phyloP scores from a whole-genome alignment of 352 stramenopile species.

The Globisporangium polare region DNA sequence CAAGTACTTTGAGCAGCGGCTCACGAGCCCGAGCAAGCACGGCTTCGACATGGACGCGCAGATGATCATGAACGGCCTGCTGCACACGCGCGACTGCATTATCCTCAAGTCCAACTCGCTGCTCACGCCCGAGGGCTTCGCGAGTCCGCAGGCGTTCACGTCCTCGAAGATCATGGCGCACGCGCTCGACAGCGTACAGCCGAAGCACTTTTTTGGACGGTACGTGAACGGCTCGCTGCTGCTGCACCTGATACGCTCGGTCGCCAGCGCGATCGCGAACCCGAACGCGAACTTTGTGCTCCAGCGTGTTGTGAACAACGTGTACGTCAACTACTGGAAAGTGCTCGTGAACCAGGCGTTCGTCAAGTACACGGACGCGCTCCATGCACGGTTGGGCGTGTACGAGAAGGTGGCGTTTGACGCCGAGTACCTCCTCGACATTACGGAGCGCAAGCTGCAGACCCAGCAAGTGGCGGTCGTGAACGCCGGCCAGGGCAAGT shows the following conservation, averaged over 20 bases:
- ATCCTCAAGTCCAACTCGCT: slow-evolving; percentile 59
- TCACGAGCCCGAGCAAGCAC: slow-evolving; percentile 33
- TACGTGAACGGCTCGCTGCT: slow-evolving; percentile 52
- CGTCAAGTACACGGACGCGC: slow-evolving; percentile 52
- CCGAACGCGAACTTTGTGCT: slow-evolving; percentile 37
- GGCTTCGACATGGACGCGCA: slow-evolving; percentile 42
- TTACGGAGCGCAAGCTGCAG: slow-evolving; percentile 68
- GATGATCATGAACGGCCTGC: slow-evolving; percentile 36
- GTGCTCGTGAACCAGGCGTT: slow-evolving; percentile 48
- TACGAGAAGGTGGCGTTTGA: slow-evolving; percentile 61
- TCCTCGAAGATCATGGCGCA: slow-evolving; percentile 56
- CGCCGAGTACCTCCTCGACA: slow-evolving; percentile 60
- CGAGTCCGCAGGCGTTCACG: slow-evolving; percentile 36
- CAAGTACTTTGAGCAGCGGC: slow-evolving; percentile 68
- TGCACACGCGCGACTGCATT: slow-evolving; percentile 49
- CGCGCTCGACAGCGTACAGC: slow-evolving; percentile 35
- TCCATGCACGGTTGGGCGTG: slow-evolving; percentile 52
- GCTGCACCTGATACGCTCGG: slow-evolving; percentile 45
- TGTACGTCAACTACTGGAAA: slow-evolving; percentile 60
- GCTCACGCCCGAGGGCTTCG: slow-evolving; percentile 22
- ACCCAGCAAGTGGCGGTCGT: slow-evolving; percentile 43
- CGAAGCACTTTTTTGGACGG: slow-evolving; percentile 64
- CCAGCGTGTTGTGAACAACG: slow-evolving; percentile 56
- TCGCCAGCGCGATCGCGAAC: slow-evolving; percentile 36
- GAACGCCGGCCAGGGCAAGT: slow-evolving; percentile 55